These are phyloP conservation scores for Sporormia fimetaria DNA, from an alignment of 495 filamentous ascomycete genomes.

Conservation along the genomic window DNA sequence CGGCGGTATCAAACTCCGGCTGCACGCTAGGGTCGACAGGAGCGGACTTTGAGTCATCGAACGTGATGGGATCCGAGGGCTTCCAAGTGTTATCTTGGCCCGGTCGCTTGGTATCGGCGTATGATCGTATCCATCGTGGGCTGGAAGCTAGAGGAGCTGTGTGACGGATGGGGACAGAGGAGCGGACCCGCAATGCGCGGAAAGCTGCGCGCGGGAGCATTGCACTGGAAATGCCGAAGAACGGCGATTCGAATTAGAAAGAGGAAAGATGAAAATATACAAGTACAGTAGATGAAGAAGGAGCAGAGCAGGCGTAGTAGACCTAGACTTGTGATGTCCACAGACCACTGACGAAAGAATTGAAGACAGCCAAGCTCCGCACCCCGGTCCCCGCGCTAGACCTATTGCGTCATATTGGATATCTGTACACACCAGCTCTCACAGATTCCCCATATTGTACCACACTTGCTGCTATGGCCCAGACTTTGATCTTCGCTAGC, in stretches of 20 bases:
- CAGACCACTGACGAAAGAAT: conserved; percentile 10
- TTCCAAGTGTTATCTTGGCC: conserved; percentile 19
- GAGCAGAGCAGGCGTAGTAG: not conserved
- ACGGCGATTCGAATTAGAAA: conserved; percentile 13
- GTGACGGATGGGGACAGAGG: conserved; percentile 12
- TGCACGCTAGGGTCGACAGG: conserved; percentile 11
- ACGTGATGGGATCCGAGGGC: conserved; percentile 15
- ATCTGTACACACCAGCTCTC: too few species aligned
- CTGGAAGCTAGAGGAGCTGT: conserved; percentile 28
- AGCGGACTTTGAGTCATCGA: conserved; percentile 5
- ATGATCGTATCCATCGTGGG: conserved; percentile 31
- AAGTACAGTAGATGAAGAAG: conserved; percentile 15
- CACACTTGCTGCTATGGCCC: too few species aligned
- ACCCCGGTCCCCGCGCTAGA: too few species aligned
- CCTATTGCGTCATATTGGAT: too few species aligned
- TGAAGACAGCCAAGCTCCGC: not conserved
- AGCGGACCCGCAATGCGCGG: conserved; percentile 19
- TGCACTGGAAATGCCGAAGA: not conserved
- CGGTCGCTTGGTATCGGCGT: conserved; percentile 39
- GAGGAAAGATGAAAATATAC: not conserved
- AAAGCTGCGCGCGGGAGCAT: conserved; percentile 25
- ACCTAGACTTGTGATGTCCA: not conserved
- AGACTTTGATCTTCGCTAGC: too few species aligned
- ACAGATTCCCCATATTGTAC: too few species aligned
- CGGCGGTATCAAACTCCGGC: conserved; percentile 13